These are phyloP conservation scores for Trichoderma afroharzianum DNA, from an alignment of 2,329 filamentous ascomycete species.

Conservation along the genomic window DNA sequence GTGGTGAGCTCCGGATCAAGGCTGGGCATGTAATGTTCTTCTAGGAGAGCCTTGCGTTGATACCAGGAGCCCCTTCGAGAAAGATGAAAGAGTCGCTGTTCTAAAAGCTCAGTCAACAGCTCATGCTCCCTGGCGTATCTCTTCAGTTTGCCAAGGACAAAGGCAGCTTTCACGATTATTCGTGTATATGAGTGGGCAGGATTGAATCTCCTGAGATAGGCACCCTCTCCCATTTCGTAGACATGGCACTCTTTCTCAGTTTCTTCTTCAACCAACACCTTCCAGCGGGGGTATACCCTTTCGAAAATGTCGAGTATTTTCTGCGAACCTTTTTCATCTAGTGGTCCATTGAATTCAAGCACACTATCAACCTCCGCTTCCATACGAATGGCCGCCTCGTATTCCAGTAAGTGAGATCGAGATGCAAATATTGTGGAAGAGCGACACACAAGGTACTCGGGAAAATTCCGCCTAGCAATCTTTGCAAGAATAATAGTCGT, in stretches of 20 bases:
- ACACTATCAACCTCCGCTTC: conserved; percentile 79
- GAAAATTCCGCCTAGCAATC: conserved; percentile 83
- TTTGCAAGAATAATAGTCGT: conserved; percentile 93
- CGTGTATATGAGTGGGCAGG: conserved; percentile 91
- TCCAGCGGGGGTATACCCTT: conserved; percentile 78
- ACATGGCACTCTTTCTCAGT: conserved; percentile 70
- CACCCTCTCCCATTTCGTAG: conserved; percentile 80
- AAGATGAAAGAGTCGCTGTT: conserved; percentile 79
- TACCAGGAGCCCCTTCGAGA: conserved; percentile 89
- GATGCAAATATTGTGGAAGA: conserved; percentile 86
- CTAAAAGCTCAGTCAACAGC: conserved; percentile 70
- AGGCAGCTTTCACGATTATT: conserved; percentile 82
- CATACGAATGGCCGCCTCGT: conserved; percentile 78
- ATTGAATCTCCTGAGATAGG: conserved; percentile 84
- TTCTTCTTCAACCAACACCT: conserved; percentile 66
- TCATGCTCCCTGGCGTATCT: conserved; percentile 72
- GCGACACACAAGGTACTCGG: conserved; percentile 83
- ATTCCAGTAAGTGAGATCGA: conserved; percentile 73
- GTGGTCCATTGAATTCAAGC: conserved; percentile 72
- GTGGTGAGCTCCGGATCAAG: conserved; percentile 44
- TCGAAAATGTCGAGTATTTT: conserved; percentile 70
- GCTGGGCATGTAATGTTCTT: conserved; percentile 89
- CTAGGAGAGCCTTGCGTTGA: conserved; percentile 86
- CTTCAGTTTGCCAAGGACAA: conserved; percentile 77
- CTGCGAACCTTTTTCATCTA: conserved; percentile 61